These are phyloP conservation scores for Thielaviopsis populi DNA, from an alignment of 2,329 filamentous ascomycete genomes.

Conservation along the genomic window DNA sequence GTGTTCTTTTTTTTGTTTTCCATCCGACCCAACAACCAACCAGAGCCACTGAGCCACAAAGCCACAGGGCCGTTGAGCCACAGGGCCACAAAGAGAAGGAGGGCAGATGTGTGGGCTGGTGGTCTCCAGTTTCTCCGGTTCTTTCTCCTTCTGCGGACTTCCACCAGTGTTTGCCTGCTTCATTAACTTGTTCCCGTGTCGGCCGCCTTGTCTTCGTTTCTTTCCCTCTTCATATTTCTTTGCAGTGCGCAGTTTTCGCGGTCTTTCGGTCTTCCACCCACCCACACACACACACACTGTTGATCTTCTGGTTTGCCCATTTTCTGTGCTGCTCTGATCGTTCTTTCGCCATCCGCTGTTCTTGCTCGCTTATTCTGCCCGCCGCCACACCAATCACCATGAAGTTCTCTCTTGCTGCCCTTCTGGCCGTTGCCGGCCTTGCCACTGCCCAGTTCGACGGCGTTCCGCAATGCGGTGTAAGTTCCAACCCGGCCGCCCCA, in stretches of 20 bases:
- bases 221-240: constrained; percentile 1
- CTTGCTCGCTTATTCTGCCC: too few species aligned
- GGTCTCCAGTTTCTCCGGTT: background rate
- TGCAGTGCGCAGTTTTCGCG: background rate
- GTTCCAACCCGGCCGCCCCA: constrained; percentile 17
- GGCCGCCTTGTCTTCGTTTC: background rate
- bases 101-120: background rate
- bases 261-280: background rate
- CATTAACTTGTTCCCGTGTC: background rate
- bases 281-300: background rate
- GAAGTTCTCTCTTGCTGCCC: constrained; percentile 26
- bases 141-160: background rate
- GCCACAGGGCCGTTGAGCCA: too few species aligned
- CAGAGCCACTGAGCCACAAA: background rate
- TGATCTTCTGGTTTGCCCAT: background rate
- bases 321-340: background rate
- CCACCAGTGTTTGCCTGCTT: constrained; percentile 4
- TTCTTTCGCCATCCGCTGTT: too few species aligned
- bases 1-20: background rate
- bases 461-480: constrained; percentile 29
- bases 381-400: constrained; percentile 23
- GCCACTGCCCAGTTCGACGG: constrained; percentile 27
- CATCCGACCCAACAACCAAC: background rate
- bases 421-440: constrained; percentile 21
- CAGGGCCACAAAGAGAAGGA: background rate